Evolutionary conservation across 2,329 filamentous ascomycete species (phyloP).

Genomic region (Intubia oerlemansii): DNA sequence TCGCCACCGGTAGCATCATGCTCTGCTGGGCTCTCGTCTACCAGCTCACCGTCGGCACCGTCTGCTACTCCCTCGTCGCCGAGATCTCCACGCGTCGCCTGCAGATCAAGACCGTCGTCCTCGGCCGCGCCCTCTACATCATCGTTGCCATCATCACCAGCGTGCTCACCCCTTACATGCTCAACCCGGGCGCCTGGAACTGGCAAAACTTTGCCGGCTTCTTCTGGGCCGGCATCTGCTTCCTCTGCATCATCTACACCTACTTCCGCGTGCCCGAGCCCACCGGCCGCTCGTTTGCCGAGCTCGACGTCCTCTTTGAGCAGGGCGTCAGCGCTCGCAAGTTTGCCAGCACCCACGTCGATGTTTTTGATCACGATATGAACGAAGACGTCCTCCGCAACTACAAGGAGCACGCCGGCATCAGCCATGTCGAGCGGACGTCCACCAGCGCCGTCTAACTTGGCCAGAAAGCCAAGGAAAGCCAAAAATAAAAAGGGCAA

Average conservation of each 20-base stretch:
- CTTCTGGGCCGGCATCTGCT: conserved; percentile 70
- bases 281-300: conserved; percentile 59
- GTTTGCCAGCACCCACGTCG: conserved; percentile 38
- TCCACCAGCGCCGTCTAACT: too few species aligned
- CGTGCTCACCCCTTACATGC: conserved; percentile 78
- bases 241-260: conserved; percentile 60
- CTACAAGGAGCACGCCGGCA: conserved; percentile 21
- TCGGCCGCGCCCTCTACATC: conserved; percentile 23
- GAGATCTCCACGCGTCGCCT: conserved; percentile 67
- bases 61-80: conserved; percentile 73
- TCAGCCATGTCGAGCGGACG: conserved; percentile 8
- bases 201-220: conserved; percentile 79
- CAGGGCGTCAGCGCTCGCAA: conserved; percentile 47
- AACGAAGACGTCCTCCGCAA: conserved; percentile 24
- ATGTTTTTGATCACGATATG: conserved; percentile 32
- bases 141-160: conserved; percentile 63
- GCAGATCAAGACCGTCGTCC: conserved; percentile 60
- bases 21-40: conserved; percentile 65
- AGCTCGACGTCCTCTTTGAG: conserved; percentile 73
- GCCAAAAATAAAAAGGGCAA: too few species aligned
- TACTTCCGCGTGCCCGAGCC: conserved; percentile 71
- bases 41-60: conserved; percentile 71
- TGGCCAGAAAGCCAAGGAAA: too few species aligned
- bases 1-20: conserved; percentile 76
- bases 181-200: conserved; percentile 71